Conservation (phyloP, 2,329 filamentous ascomycete species). For the Hypoxylon sp. region DNA sequence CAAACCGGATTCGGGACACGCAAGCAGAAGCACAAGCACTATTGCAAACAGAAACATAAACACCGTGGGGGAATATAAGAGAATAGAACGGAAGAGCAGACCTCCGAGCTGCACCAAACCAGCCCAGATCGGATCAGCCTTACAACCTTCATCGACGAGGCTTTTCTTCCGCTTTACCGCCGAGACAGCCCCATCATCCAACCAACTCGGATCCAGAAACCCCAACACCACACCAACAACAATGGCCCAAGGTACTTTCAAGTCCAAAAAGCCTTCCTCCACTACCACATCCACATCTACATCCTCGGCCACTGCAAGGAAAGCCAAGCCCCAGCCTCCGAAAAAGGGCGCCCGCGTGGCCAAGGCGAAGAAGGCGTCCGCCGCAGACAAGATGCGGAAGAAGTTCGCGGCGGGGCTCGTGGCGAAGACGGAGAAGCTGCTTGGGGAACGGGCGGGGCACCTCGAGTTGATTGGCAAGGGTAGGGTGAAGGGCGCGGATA, state of each 20-base stretch:
- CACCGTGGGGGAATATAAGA: background rate
- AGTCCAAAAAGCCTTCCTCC: conserved; percentile 60
- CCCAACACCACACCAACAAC: conserved; percentile 14
- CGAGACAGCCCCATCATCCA: background rate
- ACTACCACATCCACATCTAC: conserved; percentile 53
- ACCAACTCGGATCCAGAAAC: background rate
- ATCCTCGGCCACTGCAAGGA: conserved; percentile 56
- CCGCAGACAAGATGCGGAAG: conserved; percentile 67
- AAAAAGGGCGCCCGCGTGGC: conserved; percentile 56
- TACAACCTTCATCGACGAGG: background rate
- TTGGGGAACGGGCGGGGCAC: conserved; percentile 72
- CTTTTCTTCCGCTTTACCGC: background rate
- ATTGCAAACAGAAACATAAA: background rate
- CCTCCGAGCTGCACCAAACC: conserved; percentile 7
- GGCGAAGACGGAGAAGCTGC: conserved; percentile 69
- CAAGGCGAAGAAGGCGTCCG: conserved; percentile 52
- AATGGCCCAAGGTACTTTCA: conserved; percentile 70
- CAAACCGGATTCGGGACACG: background rate
- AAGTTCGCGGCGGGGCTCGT: conserved; percentile 70
- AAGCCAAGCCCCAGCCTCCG: conserved; percentile 64
- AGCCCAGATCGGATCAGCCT: background rate
- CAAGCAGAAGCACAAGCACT: background rate
- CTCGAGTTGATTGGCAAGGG: conserved; percentile 69
- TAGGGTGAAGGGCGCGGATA: conserved; percentile 51
- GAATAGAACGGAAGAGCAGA: conserved; percentile 23